Base-by-base conservation (phyloP, 139 green algal species). In the Zygnema cylindricum region DNA sequence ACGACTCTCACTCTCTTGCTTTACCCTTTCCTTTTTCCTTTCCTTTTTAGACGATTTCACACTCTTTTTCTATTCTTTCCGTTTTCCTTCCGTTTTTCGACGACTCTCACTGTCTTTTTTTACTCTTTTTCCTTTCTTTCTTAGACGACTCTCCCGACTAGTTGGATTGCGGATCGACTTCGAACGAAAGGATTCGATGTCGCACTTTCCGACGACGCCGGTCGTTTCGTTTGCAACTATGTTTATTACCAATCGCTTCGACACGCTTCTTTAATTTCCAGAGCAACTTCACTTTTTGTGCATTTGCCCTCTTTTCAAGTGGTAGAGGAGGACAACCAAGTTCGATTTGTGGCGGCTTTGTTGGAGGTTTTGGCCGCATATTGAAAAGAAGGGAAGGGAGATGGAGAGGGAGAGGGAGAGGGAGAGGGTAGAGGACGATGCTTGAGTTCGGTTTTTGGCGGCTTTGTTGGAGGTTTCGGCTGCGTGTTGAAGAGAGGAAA, bases 191-290 rank as follows among this genome's bases (percentile, higher is more conserved):
- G 86, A 21, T 89, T 91, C 39, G 36, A 86, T 43, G 79, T 89
- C 39, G 0, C 0, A 2, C 40, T 84, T 30, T 92, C 88, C 0
- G 7, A 42, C 1, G 87, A 92, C 41, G 88, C 88, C 16, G 88
- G 88, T 0, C 86, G 88, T 25, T 92, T 92, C 32, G 88, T 92
- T 1, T 92, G 88, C 57, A 92, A 92, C 73, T 92, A 92, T 63
- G 87, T 92, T 0, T 92, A 92, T 57, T 92, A 92, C 76, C 69
- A 91, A 40, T 92, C 87, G 23, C 86, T 92, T 33, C 85, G 83
- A 2, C 83, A 87, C 71, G 85, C 87, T 23, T 7, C 81, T 36
- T 38, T 88, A 35, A 69, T 81, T 54, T 22, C 2, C 11, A 23
- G 69, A 22, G 55, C 42, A 23, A 55, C 43, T 55, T 92, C 40